Conservation (phyloP, 345 rosid genomes). For the Geranium rotundifolium region DNA sequence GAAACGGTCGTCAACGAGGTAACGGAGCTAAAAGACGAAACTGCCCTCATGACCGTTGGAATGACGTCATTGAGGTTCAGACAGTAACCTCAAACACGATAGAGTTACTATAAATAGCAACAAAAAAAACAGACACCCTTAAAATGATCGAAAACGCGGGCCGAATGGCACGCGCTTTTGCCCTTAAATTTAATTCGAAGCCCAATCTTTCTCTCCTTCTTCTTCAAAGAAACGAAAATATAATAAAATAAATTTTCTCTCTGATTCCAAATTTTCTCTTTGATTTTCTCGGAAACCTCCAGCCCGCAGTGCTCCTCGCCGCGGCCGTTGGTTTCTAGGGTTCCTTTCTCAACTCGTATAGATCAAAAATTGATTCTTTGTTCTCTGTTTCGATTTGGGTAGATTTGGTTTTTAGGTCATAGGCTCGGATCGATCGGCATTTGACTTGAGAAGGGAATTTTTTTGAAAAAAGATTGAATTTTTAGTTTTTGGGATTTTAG, state of each 20-base stretch:
- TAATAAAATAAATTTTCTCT: not conserved
- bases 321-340: conserved; percentile 15
- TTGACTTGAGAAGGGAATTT: not conserved
- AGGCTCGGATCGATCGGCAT: not conserved
- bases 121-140: not conserved
- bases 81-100: not conserved
- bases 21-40: not conserved
- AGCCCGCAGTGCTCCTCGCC: conserved; percentile 17
- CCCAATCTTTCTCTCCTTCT: not conserved
- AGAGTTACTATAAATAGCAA: not conserved
- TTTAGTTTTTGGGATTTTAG: not conserved
- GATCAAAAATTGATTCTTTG: not conserved
- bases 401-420: not conserved
- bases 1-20: not conserved
- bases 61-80: not conserved
- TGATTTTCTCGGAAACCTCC: conserved; percentile 12
- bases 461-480: not conserved
- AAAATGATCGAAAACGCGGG: too few relatives aligned
- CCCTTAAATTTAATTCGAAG: not conserved
- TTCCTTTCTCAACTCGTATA: not conserved
- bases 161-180: not conserved
- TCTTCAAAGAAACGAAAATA: not conserved
- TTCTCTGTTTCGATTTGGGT: not conserved
- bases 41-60: not conserved
- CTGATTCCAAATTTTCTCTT: not conserved